These are phyloP conservation scores for Linum tenue DNA, from an alignment of 345 rosid species.

Conservation along the genomic window DNA sequence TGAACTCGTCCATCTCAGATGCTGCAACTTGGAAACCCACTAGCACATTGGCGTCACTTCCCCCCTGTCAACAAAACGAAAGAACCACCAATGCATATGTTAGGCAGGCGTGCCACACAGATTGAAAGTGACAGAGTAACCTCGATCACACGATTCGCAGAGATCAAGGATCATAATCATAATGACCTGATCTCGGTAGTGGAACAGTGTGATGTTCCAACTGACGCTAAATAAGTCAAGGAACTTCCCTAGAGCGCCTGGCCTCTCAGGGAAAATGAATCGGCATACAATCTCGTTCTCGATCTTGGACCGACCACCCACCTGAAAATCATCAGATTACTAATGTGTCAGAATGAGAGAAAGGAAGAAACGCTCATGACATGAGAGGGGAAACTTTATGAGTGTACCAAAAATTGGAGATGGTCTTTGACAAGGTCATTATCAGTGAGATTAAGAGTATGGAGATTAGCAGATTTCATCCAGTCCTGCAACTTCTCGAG, in stretches of 20 bases:
- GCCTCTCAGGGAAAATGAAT: constrained; percentile 1
- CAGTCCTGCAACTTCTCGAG: background rate
- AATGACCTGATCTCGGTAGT: background rate
- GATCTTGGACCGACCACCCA: constrained; percentile 4
- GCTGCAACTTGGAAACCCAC: constrained; percentile 65
- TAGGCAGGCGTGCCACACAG: background rate
- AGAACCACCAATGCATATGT: background rate
- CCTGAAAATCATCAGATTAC: background rate
- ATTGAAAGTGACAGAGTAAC: background rate
- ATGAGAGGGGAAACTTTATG: background rate
- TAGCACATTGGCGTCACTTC: constrained; percentile 85
- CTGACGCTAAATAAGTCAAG: background rate
- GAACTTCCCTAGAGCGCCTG: constrained; percentile 8
- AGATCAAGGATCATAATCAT: too few species aligned
- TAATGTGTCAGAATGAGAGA: background rate
- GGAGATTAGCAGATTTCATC: background rate
- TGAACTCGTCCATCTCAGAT: constrained; percentile 58
- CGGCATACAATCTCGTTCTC: background rate
- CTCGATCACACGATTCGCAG: background rate
- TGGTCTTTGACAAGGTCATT: constrained; percentile 9
- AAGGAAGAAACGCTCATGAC: background rate
- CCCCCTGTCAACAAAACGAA: constrained; percentile 49
- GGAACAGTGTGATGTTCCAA: constrained; percentile 1
- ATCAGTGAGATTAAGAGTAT: background rate
- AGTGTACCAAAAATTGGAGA: background rate